Conservation (phyloP, 2,329 filamentous ascomycete species). For the Ambrosiella cleistominuta region DNA sequence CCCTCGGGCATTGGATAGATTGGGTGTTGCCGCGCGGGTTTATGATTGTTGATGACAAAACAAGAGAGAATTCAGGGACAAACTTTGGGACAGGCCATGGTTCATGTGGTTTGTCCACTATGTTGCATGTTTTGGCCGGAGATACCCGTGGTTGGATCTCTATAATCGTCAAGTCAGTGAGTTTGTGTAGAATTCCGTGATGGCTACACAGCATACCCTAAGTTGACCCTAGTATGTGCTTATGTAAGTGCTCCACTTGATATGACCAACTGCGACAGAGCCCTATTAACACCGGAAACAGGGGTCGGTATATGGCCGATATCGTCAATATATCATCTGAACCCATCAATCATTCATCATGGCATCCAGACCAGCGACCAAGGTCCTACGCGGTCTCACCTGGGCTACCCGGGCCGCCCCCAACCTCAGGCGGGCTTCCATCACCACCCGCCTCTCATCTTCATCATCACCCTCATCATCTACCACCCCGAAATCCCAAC, state of each 20-base stretch:
- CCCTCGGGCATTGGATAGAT: neutral
- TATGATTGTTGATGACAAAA: neutral
- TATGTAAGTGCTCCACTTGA: neutral
- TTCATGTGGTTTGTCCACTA: neutral
- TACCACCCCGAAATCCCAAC: neutral
- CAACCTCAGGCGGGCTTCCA: neutral
- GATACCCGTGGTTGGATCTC: neutral
- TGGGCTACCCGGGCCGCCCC: neutral
- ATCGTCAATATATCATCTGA: neutral
- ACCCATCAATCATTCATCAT: neutral
- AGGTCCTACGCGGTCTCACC: neutral
- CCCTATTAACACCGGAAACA: neutral
- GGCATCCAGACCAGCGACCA: neutral
- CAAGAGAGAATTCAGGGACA: no score
- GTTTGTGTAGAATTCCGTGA: no score
- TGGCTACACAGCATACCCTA: neutral
- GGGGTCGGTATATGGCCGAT: no score
- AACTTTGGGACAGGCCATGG: neutral
- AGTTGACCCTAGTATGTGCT: neutral
- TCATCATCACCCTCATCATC: constrained; percentile 4
- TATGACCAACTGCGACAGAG: neutral
- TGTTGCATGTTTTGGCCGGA: no score
- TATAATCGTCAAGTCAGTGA: neutral
- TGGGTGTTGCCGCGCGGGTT: neutral
- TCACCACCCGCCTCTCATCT: constrained; percentile 13